Evolutionary conservation across 2,329 filamentous ascomycete species (phyloP).

Genomic region (Ophiostoma perfectum): DNA sequence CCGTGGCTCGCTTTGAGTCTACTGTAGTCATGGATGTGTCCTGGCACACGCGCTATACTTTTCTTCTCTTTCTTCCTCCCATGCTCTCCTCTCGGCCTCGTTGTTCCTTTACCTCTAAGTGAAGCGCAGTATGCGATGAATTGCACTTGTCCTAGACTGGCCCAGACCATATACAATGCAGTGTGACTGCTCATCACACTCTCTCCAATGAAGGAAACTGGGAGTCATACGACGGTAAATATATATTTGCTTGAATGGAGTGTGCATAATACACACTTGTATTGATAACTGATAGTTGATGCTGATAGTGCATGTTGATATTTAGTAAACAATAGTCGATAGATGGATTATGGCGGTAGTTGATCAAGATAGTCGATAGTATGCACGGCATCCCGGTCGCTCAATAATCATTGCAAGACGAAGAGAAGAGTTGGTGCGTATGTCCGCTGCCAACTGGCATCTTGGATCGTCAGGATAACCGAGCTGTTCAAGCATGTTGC

Average conservation of each 20-base stretch:
- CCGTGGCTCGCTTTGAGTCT: neutral
- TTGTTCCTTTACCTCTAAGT: neutral
- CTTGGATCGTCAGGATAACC: neutral
- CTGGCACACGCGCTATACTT: neutral
- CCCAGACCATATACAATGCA: neutral
- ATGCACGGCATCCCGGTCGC: too few species aligned
- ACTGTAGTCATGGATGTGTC: neutral
- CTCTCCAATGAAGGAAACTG: neutral
- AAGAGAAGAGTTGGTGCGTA: too few species aligned
- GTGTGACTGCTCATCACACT: neutral
- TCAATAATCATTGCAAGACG: too few species aligned
- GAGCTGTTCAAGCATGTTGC: neutral
- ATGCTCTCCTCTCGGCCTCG: neutral
- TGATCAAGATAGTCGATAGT: too few species aligned
- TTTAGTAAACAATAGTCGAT: too few species aligned
- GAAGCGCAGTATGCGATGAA: neutral
- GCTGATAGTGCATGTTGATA: too few species aligned
- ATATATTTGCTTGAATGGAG: neutral
- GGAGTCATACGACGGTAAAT: neutral
- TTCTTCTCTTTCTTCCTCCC: neutral
- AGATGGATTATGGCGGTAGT: too few species aligned
- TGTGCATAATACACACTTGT: too few species aligned
- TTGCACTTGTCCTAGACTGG: neutral
- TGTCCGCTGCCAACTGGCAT: too few species aligned
- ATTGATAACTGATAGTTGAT: too few species aligned